These are phyloP conservation scores for Ensete ventricosum DNA, from an alignment of 176 grass and related monocot species.

Conservation along the genomic window DNA sequence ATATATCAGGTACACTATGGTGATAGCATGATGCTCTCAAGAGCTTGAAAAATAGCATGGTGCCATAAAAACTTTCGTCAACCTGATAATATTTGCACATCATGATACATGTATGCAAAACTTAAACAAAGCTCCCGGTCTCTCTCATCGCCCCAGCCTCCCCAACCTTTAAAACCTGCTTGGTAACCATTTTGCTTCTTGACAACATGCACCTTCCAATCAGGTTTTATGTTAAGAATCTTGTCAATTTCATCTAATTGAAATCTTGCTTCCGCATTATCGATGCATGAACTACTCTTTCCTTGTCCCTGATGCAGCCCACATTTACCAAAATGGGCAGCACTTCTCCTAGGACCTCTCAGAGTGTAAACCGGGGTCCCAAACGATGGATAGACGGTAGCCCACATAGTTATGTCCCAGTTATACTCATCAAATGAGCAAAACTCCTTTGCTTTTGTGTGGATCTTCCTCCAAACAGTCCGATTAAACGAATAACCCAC, in stretches of 20 bases:
- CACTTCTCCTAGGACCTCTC: constrained; percentile 68
- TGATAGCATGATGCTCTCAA: not conserved
- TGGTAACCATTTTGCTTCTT: constrained; percentile 60
- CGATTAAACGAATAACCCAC: constrained; percentile 91
- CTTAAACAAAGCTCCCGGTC: constrained; percentile 80
- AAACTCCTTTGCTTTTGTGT: constrained; percentile 82
- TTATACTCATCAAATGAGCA: constrained; percentile 91
- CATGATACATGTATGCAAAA: constrained; percentile 91
- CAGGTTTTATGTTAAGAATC: constrained; percentile 59
- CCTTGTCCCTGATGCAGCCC: constrained; percentile 88
- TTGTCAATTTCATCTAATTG: constrained; percentile 47
- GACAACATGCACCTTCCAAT: constrained; percentile 60
- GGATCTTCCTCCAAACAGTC: constrained; percentile 95
- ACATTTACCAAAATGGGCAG: constrained; percentile 89
- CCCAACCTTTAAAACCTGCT: constrained; percentile 97
- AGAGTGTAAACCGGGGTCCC: constrained; percentile 70
- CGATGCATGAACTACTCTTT: constrained; percentile 45
- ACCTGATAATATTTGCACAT: constrained; percentile 21
- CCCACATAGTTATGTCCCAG: constrained; percentile 99
- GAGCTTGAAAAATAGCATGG: not conserved
- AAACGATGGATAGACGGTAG: constrained; percentile 81
- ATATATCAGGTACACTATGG: not conserved
- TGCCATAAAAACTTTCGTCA: constrained; percentile 6
- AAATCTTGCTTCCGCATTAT: constrained; percentile 39
- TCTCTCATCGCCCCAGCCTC: constrained; percentile 87